Conservation (phyloP, 495 filamentous ascomycete genomes). For the Podospora pseudocomata region DNA sequence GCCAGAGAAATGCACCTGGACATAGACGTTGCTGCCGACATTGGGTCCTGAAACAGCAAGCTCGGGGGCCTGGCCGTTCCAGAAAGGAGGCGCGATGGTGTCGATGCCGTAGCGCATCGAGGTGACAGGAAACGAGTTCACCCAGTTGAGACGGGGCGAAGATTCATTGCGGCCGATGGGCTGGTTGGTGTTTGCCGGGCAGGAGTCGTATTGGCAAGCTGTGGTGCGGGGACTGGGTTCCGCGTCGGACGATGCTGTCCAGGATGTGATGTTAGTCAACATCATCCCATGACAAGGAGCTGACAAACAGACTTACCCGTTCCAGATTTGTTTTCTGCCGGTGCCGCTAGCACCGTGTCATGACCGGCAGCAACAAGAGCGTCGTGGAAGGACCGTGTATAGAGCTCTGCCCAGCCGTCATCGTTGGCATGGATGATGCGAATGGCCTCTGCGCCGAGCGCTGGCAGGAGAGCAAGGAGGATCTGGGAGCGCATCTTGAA, state of each 20-base stretch:
- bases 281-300: neutral
- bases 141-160: slow-evolving; percentile 59
- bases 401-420: slow-evolving; percentile 69
- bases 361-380: slow-evolving; percentile 52
- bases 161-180: slow-evolving; percentile 54
- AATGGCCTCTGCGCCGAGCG: slow-evolving; percentile 15
- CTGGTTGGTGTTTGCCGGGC: slow-evolving; percentile 48
- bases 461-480: slow-evolving; percentile 13
- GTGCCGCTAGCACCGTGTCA: slow-evolving; percentile 58
- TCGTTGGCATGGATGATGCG: slow-evolving; percentile 66
- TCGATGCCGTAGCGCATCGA: slow-evolving; percentile 62
- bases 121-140: slow-evolving; percentile 66
- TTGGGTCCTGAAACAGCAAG: slow-evolving; percentile 64
- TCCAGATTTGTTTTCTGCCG: slow-evolving; percentile 63
- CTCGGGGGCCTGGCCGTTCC: slow-evolving; percentile 47
- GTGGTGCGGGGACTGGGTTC: slow-evolving; percentile 42
- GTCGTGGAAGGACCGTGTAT: slow-evolving; percentile 55
- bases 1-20: slow-evolving; percentile 54
- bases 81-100: slow-evolving; percentile 49
- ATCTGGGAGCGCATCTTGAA: slow-evolving; percentile 8
- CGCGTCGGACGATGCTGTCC: slow-evolving; percentile 50
- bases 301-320: slow-evolving; percentile 41
- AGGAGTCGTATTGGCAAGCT: slow-evolving; percentile 57
- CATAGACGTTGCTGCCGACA: slow-evolving; percentile 57
- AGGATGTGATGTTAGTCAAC: neutral